Conservation (phyloP, 2,329 filamentous ascomycete species). For the Thielaviopsis populi region DNA sequence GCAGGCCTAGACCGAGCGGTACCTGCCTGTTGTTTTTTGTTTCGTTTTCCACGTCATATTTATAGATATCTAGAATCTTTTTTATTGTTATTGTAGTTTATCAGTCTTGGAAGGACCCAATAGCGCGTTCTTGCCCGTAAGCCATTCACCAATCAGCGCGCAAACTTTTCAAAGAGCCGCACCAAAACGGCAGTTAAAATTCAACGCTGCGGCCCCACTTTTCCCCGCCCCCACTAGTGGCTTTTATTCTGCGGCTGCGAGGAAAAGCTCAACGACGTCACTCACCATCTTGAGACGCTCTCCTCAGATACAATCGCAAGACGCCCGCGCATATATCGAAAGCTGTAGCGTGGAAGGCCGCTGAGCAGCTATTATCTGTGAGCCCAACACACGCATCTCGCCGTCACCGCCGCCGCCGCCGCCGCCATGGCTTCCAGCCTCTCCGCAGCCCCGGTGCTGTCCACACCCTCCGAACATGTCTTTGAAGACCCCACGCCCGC, state of each 20-base stretch:
- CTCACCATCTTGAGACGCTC: not conserved
- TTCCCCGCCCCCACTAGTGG: slow-evolving; percentile 6
- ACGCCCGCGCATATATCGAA: not conserved
- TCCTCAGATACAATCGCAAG: too few species aligned
- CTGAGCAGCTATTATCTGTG: too few species aligned
- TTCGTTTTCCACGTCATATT: not conserved
- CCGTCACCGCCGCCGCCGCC: not conserved
- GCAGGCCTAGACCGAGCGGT: not conserved
- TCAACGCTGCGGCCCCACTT: not conserved
- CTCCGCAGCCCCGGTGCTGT: slow-evolving; percentile 43
- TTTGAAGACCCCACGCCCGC: slow-evolving; percentile 37
- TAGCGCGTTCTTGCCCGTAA: not conserved
- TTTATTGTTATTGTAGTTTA: not conserved
- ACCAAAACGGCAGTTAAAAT: slow-evolving; percentile 5
- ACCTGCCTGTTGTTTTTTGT: not conserved
- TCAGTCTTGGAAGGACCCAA: not conserved
- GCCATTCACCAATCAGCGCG: not conserved
- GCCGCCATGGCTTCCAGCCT: slow-evolving; percentile 33
- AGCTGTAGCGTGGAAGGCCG: not conserved
- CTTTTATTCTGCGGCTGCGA: not conserved
- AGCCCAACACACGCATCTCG: not conserved
- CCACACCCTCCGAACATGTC: slow-evolving; percentile 46
- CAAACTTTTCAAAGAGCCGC: not conserved
- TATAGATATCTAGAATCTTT: not conserved
- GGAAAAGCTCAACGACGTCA: slow-evolving; percentile 10